A percentile compares a stretch with the other conserved stretches of the same genome.
phyloP scores from a whole-genome alignment of 2,329 filamentous ascomycete species.

The Lasiodiplodia sp. region DNA sequence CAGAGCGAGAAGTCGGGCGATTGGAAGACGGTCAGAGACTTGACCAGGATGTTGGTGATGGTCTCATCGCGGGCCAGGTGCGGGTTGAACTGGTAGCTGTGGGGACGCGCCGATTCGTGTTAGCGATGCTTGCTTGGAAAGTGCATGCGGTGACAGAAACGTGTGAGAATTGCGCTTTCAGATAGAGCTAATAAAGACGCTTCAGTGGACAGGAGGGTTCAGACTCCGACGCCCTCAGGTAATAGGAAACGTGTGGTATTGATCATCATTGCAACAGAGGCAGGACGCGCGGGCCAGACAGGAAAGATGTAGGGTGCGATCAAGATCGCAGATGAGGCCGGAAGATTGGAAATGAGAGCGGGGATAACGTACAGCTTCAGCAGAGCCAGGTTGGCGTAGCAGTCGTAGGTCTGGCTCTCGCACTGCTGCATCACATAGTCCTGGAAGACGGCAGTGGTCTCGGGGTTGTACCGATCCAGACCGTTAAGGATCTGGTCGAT shows the following conservation, averaged over 20 bases:
- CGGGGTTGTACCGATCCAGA: slow-evolving; percentile 97
- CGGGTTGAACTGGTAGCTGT: slow-evolving; percentile 98
- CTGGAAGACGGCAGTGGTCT: slow-evolving; percentile 92
- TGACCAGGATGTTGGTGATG: slow-evolving; percentile 98
- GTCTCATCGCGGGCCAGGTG: slow-evolving; percentile 96
- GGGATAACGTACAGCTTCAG: slow-evolving; percentile 85
- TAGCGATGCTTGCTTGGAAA: slow-evolving; percentile 24
- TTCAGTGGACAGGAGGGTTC: slow-evolving; percentile 70
- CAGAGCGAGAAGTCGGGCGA: slow-evolving; percentile 93
- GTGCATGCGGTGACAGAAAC: slow-evolving; percentile 22
- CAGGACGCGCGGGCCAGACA: background rate
- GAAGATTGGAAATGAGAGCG: slow-evolving; percentile 7
- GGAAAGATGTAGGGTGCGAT: slow-evolving; percentile 27
- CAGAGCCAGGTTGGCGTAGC: slow-evolving; percentile 94
- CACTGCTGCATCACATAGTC: slow-evolving; percentile 94
- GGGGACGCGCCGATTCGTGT: slow-evolving; percentile 14
- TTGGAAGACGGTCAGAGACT: slow-evolving; percentile 96
- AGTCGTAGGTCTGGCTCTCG: slow-evolving; percentile 92
- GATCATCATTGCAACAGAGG: slow-evolving; percentile 65
- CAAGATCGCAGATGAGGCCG: slow-evolving; percentile 34
- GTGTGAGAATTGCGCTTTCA: slow-evolving; percentile 56
- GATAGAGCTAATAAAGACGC: slow-evolving; percentile 77
- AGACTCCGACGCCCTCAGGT: slow-evolving; percentile 74
- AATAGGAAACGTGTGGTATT: slow-evolving; percentile 96
- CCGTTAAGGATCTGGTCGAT: slow-evolving; percentile 95